A percentile compares a stretch with the other conserved stretches of the same genome.
Conservation (phyloP, 2,329 filamentous ascomycete genomes). For the Pseudocercospora vitis region DNA sequence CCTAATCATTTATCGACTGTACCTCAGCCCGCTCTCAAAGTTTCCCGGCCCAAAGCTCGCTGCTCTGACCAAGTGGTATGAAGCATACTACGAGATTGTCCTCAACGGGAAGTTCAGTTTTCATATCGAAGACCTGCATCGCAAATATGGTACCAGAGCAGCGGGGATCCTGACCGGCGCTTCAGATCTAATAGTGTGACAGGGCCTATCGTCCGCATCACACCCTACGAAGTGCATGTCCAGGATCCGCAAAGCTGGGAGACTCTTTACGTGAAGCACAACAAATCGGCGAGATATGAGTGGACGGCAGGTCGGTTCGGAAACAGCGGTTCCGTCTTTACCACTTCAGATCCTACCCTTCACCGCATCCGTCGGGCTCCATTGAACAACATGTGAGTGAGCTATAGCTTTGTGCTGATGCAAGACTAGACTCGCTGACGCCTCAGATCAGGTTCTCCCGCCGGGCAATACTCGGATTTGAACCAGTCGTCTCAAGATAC, state of each 20-base stretch:
- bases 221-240: slow-evolving; percentile 46
- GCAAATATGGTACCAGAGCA: slow-evolving; percentile 28
- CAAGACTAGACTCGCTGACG: not conserved
- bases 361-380: slow-evolving; percentile 21
- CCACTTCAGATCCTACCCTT: slow-evolving; percentile 17
- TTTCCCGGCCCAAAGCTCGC: slow-evolving; percentile 35
- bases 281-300: slow-evolving; percentile 21
- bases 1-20: slow-evolving; percentile 28
- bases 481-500: slow-evolving; percentile 21
- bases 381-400: slow-evolving; percentile 20
- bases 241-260: slow-evolving; percentile 37
- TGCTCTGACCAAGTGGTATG: slow-evolving; percentile 32
- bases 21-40: slow-evolving; percentile 29
- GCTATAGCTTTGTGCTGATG: not conserved
- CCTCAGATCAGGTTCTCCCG: slow-evolving; percentile 17
- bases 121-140: slow-evolving; percentile 33
- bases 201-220: slow-evolving; percentile 37
- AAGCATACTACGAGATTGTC: slow-evolving; percentile 35
- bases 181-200: too few species aligned
- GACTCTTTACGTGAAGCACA: slow-evolving; percentile 31
- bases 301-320: slow-evolving; percentile 22
- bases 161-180: not conserved
- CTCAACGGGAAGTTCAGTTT: slow-evolving; percentile 29
- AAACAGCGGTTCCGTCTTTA: slow-evolving; percentile 22
- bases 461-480: slow-evolving; percentile 21